phyloP scores from a whole-genome alignment of 192 early-diverging fungal species.

The Phlyctochytrium arcticum region DNA sequence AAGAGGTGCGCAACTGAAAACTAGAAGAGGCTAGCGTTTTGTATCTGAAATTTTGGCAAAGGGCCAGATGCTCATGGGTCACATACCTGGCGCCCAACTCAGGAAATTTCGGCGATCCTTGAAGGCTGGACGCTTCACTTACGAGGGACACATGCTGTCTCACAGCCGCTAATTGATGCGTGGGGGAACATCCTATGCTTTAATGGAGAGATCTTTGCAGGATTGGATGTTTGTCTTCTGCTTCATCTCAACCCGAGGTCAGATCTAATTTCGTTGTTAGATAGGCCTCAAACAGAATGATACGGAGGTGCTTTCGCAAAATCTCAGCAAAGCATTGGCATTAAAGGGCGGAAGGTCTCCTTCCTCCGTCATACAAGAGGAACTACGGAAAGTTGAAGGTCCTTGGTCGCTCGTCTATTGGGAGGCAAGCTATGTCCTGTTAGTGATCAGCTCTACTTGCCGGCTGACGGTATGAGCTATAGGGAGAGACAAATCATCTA shows the following conservation, averaged over 20 bases:
- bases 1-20: too few species aligned
- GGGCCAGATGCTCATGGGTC: background rate
- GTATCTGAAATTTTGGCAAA: background rate
- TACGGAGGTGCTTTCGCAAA: slow-evolving; percentile 49
- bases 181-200: slow-evolving; percentile 29
- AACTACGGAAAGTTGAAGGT: slow-evolving; percentile 66
- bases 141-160: slow-evolving; percentile 17
- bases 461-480: too few species aligned
- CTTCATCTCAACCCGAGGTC: slow-evolving; percentile 13
- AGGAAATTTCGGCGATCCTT: background rate
- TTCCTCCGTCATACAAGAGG: too few species aligned
- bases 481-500: slow-evolving; percentile 33
- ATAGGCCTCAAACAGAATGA: slow-evolving; percentile 47
- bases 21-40: too few species aligned
- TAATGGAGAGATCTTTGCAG: slow-evolving; percentile 90
- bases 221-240: slow-evolving; percentile 65
- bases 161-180: slow-evolving; percentile 27
- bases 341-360: too few species aligned
- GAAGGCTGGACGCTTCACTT: slow-evolving; percentile 38
- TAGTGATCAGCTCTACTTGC: too few species aligned
- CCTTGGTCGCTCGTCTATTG: slow-evolving; percentile 79
- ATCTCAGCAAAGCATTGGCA: too few species aligned
- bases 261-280: background rate
- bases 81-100: background rate
- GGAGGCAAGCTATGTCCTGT: too few species aligned